Percentiles rank a stretch among this genome's conserved stretches.
Conservation (phyloP, 306 rosid genomes). For the Citrullus amarus region DNA sequence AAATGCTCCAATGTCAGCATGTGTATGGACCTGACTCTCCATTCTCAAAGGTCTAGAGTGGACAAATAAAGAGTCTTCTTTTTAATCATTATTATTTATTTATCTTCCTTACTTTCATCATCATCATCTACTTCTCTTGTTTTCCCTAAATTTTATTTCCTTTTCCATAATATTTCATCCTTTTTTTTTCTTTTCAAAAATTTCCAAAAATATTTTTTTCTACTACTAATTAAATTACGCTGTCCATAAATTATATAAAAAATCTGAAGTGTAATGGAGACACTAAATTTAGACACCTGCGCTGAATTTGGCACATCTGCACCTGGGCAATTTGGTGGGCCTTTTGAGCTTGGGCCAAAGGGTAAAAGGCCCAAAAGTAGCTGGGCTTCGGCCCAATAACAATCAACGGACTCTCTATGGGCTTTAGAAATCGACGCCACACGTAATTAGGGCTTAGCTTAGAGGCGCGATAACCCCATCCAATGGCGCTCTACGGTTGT, state of each 20-base stretch:
- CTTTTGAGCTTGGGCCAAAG: background rate
- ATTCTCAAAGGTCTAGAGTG: background rate
- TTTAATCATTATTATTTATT: background rate
- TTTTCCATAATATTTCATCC: background rate
- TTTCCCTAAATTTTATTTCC: background rate
- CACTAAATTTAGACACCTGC: background rate
- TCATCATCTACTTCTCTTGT: background rate
- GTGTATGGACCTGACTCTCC: background rate
- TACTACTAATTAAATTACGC: background rate
- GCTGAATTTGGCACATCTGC: background rate
- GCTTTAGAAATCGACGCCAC: background rate
- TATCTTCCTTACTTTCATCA: conserved; percentile 4
- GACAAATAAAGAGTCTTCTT: background rate
- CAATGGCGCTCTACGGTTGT: conserved; percentile 15
- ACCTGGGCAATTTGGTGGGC: background rate
- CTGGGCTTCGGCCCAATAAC: background rate
- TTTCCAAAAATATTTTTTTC: background rate
- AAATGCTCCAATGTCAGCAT: background rate
- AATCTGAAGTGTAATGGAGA: background rate
- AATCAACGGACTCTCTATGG: background rate
- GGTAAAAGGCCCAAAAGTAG: background rate
- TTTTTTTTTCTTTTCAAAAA: background rate
- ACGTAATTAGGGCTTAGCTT: background rate
- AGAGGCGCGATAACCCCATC: background rate
- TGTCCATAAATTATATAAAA: background rate